Conservation (phyloP, 768 basidiomycete genomes). For the Tricholomella constricta region DNA sequence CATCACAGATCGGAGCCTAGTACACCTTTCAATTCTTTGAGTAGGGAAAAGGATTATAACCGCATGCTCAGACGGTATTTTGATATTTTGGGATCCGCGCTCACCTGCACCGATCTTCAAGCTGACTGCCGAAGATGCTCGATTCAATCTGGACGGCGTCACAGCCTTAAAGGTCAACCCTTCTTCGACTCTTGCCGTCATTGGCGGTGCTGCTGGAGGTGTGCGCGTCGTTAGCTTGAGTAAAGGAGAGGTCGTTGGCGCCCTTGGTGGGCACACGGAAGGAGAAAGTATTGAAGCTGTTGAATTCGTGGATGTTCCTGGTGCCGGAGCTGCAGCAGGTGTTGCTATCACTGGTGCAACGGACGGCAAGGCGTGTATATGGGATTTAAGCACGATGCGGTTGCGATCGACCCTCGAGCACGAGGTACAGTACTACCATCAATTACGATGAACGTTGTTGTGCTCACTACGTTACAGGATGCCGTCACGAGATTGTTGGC, state of each 20-base stretch:
- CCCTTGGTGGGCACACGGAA: slow-evolving; percentile 81
- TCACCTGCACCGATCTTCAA: slow-evolving; percentile 80
- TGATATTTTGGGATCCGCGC: slow-evolving; percentile 93
- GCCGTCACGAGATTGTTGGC: slow-evolving; percentile 80
- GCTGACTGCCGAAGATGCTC: slow-evolving; percentile 65
- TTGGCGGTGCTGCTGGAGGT: slow-evolving; percentile 85
- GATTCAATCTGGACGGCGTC: slow-evolving; percentile 82
- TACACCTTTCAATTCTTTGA: slow-evolving; percentile 2
- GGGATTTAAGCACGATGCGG: slow-evolving; percentile 90
- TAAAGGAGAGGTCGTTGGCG: slow-evolving; percentile 80
- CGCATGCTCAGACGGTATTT: slow-evolving; percentile 75
- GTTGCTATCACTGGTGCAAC: slow-evolving; percentile 87
- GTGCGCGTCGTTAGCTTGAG: slow-evolving; percentile 84
- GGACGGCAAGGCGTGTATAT: slow-evolving; percentile 92
- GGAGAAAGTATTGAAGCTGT: slow-evolving; percentile 89
- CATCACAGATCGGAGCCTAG: not conserved
- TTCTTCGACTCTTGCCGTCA: slow-evolving; percentile 86
- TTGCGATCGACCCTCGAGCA: slow-evolving; percentile 82
- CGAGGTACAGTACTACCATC: slow-evolving; percentile 50
- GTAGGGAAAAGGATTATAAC: slow-evolving; percentile 88
- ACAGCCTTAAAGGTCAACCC: slow-evolving; percentile 85
- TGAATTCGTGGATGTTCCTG: slow-evolving; percentile 77
- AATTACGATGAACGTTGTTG: not conserved
- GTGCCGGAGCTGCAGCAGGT: slow-evolving; percentile 51
- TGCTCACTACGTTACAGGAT: slow-evolving; percentile 52